phyloP scores from a whole-genome alignment of 2,329 filamentous ascomycete genomes.

The Arthrocladium fulminans region DNA sequence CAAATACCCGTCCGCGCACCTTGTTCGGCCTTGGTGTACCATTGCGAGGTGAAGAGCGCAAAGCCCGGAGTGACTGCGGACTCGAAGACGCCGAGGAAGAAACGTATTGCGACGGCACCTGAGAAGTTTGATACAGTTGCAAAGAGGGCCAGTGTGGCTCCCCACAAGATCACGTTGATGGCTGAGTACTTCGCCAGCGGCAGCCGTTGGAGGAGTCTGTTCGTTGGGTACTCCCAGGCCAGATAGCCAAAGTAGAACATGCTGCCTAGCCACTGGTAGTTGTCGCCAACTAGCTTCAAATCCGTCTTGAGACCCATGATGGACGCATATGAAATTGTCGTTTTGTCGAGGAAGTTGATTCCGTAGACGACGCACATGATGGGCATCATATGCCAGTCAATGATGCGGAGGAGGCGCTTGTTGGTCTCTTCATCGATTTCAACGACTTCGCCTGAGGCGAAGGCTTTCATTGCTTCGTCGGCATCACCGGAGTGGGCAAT shows the following conservation, averaged over 20 bases:
- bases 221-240: slow-evolving; percentile 59
- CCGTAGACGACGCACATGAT: slow-evolving; percentile 46
- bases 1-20: slow-evolving; percentile 54
- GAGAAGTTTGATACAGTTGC: slow-evolving; percentile 53
- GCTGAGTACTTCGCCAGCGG: slow-evolving; percentile 60
- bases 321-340: slow-evolving; percentile 44
- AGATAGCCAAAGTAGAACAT: slow-evolving; percentile 41
- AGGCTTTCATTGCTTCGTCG: slow-evolving; percentile 53
- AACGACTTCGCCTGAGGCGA: slow-evolving; percentile 43
- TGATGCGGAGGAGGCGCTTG: slow-evolving; percentile 49
- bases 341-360: slow-evolving; percentile 47
- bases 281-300: slow-evolving; percentile 33
- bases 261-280: slow-evolving; percentile 46
- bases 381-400: slow-evolving; percentile 56
- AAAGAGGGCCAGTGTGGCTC: slow-evolving; percentile 51
- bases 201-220: slow-evolving; percentile 53
- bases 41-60: slow-evolving; percentile 58
- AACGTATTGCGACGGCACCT: slow-evolving; percentile 55
- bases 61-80: slow-evolving; percentile 61
- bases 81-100: slow-evolving; percentile 61
- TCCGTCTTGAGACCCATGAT: slow-evolving; percentile 46
- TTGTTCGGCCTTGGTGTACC: slow-evolving; percentile 65
- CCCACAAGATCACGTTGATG: slow-evolving; percentile 57
- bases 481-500: slow-evolving; percentile 49
- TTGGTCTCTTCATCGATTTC: slow-evolving; percentile 50